Evolutionary conservation across 371 early-diverging fungal species (phyloP).

Genomic region (Mucor mucedo): DNA sequence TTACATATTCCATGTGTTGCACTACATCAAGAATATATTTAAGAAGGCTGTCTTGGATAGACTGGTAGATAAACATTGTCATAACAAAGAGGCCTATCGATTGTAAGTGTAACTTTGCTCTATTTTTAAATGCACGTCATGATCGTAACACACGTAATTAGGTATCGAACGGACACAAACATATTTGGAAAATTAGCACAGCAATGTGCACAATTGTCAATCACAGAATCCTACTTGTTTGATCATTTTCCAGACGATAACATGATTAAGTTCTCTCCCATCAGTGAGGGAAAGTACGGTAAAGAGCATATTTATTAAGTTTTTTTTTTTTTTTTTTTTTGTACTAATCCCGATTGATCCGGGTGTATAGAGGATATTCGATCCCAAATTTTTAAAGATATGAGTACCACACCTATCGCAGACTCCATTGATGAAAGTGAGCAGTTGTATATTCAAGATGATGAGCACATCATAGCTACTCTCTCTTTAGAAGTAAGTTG

Average conservation of each 20-base stretch:
- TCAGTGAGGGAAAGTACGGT: slow-evolving; percentile 62
- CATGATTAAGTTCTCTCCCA: slow-evolving; percentile 61
- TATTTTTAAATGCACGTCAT: too few relatives aligned
- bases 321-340: background rate
- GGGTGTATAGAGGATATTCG: slow-evolving; percentile 5
- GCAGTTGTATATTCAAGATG: background rate
- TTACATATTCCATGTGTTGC: slow-evolving; percentile 82
- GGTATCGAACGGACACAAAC: slow-evolving; percentile 66
- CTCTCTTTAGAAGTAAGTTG: background rate
- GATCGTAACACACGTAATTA: slow-evolving; percentile 14
- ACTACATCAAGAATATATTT: slow-evolving; percentile 85
- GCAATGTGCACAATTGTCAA: slow-evolving; percentile 82
- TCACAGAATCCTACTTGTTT: slow-evolving; percentile 72
- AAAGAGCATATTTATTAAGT: slow-evolving; percentile 5
- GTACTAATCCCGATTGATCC: too few relatives aligned
- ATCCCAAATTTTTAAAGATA: slow-evolving; percentile 6
- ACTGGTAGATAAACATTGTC: slow-evolving; percentile 72
- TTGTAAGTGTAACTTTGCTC: slow-evolving; percentile 49
- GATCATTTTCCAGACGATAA: slow-evolving; percentile 68
- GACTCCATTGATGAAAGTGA: background rate
- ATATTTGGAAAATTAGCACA: slow-evolving; percentile 77
- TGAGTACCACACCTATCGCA: background rate
- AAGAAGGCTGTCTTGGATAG: slow-evolving; percentile 75
- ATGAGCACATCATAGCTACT: background rate
- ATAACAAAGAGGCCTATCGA: slow-evolving; percentile 75